Conservation (phyloP, 352 stramenopile species). For the Phytophthora pistaciae region DNA sequence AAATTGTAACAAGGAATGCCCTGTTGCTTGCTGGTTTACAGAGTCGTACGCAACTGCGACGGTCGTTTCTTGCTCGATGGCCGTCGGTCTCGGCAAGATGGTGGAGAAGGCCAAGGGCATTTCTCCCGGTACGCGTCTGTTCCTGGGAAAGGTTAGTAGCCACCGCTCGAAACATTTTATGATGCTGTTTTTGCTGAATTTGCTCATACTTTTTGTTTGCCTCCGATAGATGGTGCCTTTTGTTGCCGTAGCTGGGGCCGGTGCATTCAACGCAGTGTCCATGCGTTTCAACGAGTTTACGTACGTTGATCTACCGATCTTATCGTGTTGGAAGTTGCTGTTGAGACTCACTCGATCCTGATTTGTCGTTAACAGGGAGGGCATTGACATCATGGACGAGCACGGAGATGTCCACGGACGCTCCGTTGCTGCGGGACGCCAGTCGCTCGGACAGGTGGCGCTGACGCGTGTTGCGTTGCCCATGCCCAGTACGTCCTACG, state of each 20-base stretch:
- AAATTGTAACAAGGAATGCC: not conserved
- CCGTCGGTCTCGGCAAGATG: conserved; percentile 78
- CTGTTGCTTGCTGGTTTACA: conserved; percentile 24
- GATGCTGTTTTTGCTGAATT: not conserved
- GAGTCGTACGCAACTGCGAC: conserved; percentile 85
- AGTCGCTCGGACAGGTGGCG: conserved; percentile 83
- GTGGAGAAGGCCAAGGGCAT: conserved; percentile 82
- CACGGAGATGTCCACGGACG: conserved; percentile 82
- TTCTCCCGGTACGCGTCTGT: conserved; percentile 63
- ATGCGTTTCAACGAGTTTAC: conserved; percentile 90
- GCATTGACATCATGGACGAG: conserved; percentile 87
- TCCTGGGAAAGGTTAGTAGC: conserved; percentile 67
- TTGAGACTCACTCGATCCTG: not conserved
- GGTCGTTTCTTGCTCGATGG: conserved; percentile 80
- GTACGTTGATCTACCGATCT: conserved; percentile 44
- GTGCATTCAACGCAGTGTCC: conserved; percentile 88
- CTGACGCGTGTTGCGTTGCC: conserved; percentile 82
- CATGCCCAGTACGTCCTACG: conserved; percentile 71
- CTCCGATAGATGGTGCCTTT: conserved; percentile 85
- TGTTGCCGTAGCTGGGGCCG: conserved; percentile 81
- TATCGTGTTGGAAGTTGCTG: too few relatives aligned
- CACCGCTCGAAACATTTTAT: not conserved
- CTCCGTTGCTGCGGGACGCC: conserved; percentile 78
- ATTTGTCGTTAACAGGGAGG: conserved; percentile 49
- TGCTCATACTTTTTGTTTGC: not conserved